These are phyloP conservation scores for Tricholoma sp. DNA, from an alignment of 768 basidiomycete species.

Conservation along the genomic window DNA sequence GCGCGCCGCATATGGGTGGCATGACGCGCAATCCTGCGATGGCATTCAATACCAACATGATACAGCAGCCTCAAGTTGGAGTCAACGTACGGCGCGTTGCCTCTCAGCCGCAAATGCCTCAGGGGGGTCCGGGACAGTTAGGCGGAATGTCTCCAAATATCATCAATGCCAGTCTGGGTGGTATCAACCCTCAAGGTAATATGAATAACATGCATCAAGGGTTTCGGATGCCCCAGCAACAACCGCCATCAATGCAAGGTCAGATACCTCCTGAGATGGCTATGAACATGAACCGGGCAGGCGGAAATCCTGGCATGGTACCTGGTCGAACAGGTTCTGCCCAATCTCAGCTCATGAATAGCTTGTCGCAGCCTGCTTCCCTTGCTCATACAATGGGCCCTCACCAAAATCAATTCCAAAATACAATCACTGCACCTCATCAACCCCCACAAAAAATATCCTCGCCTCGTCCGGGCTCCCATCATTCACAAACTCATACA, in stretches of 20 bases:
- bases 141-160: constrained; percentile 28
- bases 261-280: constrained; percentile 37
- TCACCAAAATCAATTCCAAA: constrained; percentile 34
- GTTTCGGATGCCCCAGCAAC: constrained; percentile 31
- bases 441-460: constrained; percentile 31
- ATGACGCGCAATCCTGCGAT: constrained; percentile 34
- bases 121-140: constrained; percentile 28
- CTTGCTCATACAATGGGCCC: constrained; percentile 25
- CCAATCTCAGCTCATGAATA: constrained; percentile 45
- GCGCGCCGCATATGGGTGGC: constrained; percentile 26
- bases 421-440: constrained; percentile 31
- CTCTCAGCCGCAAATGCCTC: constrained; percentile 50
- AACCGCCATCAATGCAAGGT: constrained; percentile 16
- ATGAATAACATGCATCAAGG: constrained; percentile 34
- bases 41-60: constrained; percentile 38
- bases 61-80: constrained; percentile 30
- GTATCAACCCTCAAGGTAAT: constrained; percentile 38
- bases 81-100: constrained; percentile 45
- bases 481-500: constrained; percentile 31
- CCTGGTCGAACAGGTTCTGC: constrained; percentile 40
- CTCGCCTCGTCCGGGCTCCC: constrained; percentile 35
- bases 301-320: constrained; percentile 33
- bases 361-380: constrained; percentile 32
- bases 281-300: constrained; percentile 34
- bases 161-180: constrained; percentile 25